Base-by-base conservation (phyloP, 2,329 filamentous ascomycete genomes). In the Rosellinia necatrix region DNA sequence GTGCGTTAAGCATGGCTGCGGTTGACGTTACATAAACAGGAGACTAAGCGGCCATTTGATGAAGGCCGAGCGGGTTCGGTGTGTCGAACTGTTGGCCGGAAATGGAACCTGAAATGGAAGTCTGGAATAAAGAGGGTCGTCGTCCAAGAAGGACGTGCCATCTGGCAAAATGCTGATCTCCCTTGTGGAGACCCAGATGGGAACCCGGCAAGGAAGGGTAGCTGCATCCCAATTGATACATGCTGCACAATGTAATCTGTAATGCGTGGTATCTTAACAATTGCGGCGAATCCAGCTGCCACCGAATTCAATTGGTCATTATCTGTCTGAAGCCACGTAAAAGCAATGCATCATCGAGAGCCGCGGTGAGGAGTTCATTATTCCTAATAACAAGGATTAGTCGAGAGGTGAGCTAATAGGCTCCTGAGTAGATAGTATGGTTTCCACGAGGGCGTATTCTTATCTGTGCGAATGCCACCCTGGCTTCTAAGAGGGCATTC, bases 61-160 rank as follows among this genome's bases (percentile, higher is more conserved):
- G 56, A 64, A 61, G 60, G 51, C 55, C 56, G 55, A 63, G 60
- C 59, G 60, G 64, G 60, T 64, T 62, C 55, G 59, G 61, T 56
- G 56, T 54, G 35, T 51, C 48, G 38, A n/a, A 57, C 40, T 52
- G 56, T 63, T 66, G 62, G 61, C 59, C 56, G 60, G 60, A 52
- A 60, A 64, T 62, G 64, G 54, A 62, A 58, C 59, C 56, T 60
- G 61, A 65, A 60, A 62, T 63, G 60, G 63, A 56, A 65, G 61
- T 64, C 63, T 67, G 64, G 62, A 63, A 56, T 51, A 52, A 63
- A 61, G 66, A 68, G 60, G 62, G 60, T 61, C 66, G 63, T 70
- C 68, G 65, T 73, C 76, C 77, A 79, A 73, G 72, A 71, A 75
- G 66, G 69, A 68, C 60, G 64, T 73, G 76, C 76, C 77, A 80